Evolutionary conservation across 2,329 filamentous ascomycete genomes (phyloP).

Genomic region (Emmonsiellopsis sp.): DNA sequence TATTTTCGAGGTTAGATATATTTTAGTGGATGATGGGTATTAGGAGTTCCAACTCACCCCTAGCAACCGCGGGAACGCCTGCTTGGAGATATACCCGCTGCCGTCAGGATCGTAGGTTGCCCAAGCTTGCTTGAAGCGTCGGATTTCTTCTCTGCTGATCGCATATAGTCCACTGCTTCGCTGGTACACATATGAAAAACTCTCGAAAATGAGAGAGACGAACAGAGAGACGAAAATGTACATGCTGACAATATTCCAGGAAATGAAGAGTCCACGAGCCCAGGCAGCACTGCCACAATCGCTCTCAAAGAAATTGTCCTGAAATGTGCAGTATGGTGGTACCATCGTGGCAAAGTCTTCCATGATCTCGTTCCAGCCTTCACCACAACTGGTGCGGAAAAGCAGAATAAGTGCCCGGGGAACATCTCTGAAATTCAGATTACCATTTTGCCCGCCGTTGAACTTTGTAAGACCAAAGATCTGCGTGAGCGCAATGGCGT

Average conservation of each 20-base stretch:
- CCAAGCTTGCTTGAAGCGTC: conserved; percentile 97
- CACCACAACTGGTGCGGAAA: conserved; percentile 86
- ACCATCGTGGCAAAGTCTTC: conserved; percentile 80
- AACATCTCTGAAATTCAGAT: conserved; percentile 87
- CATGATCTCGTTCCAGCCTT: conserved; percentile 97
- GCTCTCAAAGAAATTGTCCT: conserved; percentile 65
- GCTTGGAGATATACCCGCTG: conserved; percentile 81
- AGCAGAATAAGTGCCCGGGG: conserved; percentile 88
- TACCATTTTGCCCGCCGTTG: conserved; percentile 59
- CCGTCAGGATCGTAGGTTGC: conserved; percentile 88
- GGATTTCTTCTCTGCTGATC: conserved; percentile 85
- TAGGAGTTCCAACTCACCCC: conserved; percentile 45
- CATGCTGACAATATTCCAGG: conserved; percentile 99
- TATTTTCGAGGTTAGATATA: conserved; percentile 16
- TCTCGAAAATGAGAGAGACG: conserved; percentile 97
- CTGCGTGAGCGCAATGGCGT: conserved; percentile 91
- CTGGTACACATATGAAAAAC: conserved; percentile 98
- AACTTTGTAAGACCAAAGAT: conserved; percentile 93
- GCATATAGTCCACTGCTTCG: conserved; percentile 84
- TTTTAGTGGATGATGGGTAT: background rate
- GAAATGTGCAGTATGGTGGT: conserved; percentile 70
- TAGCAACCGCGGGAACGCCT: conserved; percentile 77
- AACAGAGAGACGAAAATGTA: conserved; percentile 99
- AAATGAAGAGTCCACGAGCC: conserved; percentile 82
- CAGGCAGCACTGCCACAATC: conserved; percentile 89